Evolutionary conservation across 441 rosid species (phyloP), one percentile per base, ranked within the genome.

Genomic region (Croton laevigatus): DNA sequence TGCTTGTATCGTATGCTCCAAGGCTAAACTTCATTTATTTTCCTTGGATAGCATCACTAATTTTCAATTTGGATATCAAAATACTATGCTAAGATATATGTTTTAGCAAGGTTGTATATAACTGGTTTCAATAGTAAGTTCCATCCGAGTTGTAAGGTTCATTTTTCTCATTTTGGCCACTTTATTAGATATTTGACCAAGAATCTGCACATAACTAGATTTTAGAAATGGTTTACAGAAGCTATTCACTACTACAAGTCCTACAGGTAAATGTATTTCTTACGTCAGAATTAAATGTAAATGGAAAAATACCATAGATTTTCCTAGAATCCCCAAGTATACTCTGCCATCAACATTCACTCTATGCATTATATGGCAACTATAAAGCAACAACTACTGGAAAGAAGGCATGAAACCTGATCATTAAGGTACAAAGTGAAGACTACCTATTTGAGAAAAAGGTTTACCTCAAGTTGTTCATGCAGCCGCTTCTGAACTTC

Each of bases 401-500:
- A 51, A 65, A 19, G 17, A 48, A 51, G 40, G n/a, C 51, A 14
- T 51, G 9, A n/a, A 23, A 61, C 68, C 6, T 22, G 53, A 55
- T 17, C 13, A 13, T 55, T 3, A 14, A 53, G 34, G n/a, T 7
- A 62, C 49, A 32, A 53, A 59, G 7, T 32, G 19, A 54, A 46
- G 55, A 59, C 19, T 62, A 57, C 10, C 22, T 8, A 23, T 11
- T 53, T 16, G 16, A 71, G 60, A 45, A 69, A 22, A 11, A 70
- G 32, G 51, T 9, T 65, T 84, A 89, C 97, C 97, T 94, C 97
- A 49, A 94, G 96, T 81, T 94, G 98, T 81, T 91, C 97, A 66
- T 89, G 97, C 74, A 91, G 84, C 79, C 86, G 86, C 78, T 91
- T 94, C 85, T 94, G 97, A 49, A 91, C 97, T 82, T 94, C 98